Conservation (phyloP, 345 rosid species). For the Isatis tinctoria region DNA sequence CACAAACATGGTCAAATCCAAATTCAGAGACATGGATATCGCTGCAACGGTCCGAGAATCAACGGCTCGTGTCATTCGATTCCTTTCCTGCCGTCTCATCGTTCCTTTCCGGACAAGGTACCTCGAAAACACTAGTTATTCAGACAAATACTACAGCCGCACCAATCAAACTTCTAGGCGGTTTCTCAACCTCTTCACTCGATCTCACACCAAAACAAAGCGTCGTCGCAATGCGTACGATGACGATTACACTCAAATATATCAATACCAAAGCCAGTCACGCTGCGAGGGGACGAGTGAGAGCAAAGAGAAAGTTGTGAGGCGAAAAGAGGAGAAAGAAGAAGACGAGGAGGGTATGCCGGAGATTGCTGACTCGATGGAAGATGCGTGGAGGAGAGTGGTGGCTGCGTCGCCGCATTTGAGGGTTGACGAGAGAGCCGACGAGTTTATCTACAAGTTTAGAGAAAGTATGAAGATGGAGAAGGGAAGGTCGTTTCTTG, state of each 20-base stretch:
- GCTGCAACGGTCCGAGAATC: slow-evolving; percentile 41
- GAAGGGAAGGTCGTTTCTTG: slow-evolving; percentile 56
- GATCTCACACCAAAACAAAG: slow-evolving; percentile 4
- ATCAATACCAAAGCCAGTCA: slow-evolving; percentile 25
- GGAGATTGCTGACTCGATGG: slow-evolving; percentile 42
- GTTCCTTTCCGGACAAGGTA: slow-evolving; percentile 44
- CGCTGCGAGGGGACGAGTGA: slow-evolving; percentile 17
- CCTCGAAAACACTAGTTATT: slow-evolving; percentile 27
- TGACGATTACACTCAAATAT: slow-evolving; percentile 26
- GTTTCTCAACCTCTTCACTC: slow-evolving; percentile 35
- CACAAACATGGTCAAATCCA: slow-evolving; percentile 40
- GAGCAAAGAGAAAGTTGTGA: slow-evolving; percentile 5
- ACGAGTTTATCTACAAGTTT: slow-evolving; percentile 70
- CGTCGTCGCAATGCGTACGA: slow-evolving; percentile 12
- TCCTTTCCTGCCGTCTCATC: slow-evolving; percentile 43
- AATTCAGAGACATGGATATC: slow-evolving; percentile 40
- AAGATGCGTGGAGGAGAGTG: slow-evolving; percentile 77
- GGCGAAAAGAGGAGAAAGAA: slow-evolving; percentile 10
- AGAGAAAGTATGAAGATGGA: slow-evolving; percentile 59
- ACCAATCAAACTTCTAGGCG: slow-evolving; percentile 14
- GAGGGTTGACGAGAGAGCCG: slow-evolving; percentile 80
- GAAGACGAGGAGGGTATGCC: slow-evolving; percentile 29
- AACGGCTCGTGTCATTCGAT: slow-evolving; percentile 39
- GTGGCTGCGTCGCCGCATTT: slow-evolving; percentile 75
- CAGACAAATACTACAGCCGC: slow-evolving; percentile 10